Base-by-base conservation (phyloP, 441 rosid genomes). In the Euphorbia celastroides region DNA sequence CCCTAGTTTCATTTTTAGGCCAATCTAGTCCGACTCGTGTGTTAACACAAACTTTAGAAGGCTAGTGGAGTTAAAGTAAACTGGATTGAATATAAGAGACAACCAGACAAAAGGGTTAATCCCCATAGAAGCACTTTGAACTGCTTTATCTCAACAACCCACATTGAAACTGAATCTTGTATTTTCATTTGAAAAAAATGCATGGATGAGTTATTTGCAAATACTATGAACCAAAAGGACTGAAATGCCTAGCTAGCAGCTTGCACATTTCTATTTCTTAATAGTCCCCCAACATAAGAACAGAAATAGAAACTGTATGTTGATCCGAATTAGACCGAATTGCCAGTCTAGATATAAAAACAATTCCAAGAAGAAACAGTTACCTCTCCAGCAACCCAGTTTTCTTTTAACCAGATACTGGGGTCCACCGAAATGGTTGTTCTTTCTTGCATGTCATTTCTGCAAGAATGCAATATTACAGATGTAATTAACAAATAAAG, bases 331-430 rank as follows among this genome's bases (percentile, higher is more conserved):
- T 27, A 12, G 52, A 54, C 55, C 51, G 26, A 44, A 60, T 50
- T 12, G 55, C 16, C 38, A 7, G 7, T 28, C 20, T n/a, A 26
- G 19, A 17, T 25, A 13, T 13, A 42, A 25, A 20, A 38, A 9
- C 28, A 57, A 54, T 36, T 4, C 28, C 6, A 16, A 30, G 11
- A 44, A 69, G 41, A 27, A 48, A 32, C 56, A 54, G 60, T 69
- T 81, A 90, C 97, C 98, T 93, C 97, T 60, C 98, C 96, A 27
- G 86, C 88, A 54, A 32, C 74, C 98, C 98, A 93, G 74, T 77
- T 87, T 71, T 84, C 93, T 75, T 90, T 88, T 48, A 79, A 68
- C 97, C 98, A 93, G 42, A 93, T 70, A 74, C 83, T 83, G 10
- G 57, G 71, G 75, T 84, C 93, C 57, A 74, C 86, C 3, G 88